Conservation (phyloP, 192 early-diverging fungal species). For the Rhizophagus prolifer region DNA sequence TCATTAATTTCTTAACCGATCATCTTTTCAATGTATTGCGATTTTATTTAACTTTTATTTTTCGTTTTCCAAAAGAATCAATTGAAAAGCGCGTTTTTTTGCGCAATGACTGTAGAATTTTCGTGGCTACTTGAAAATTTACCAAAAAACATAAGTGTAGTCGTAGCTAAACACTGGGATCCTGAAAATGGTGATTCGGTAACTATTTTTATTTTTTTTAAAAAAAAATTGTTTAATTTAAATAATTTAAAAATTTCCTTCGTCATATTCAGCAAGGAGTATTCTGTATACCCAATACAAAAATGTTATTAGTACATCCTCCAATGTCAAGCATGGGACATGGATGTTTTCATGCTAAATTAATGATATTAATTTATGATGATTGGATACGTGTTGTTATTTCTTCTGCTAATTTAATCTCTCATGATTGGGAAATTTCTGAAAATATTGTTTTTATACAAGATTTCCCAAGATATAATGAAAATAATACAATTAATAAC, state of each 20-base stretch:
- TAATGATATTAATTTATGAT: constrained; percentile 58
- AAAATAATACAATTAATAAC: neutral
- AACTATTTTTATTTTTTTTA: neutral
- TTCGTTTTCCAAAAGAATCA: constrained; percentile 13
- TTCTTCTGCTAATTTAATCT: constrained; percentile 34
- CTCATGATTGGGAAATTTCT: constrained; percentile 52
- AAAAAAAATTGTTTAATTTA: neutral
- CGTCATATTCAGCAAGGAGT: constrained; percentile 27
- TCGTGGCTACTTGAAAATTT: constrained; percentile 49
- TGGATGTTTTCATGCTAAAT: constrained; percentile 60
- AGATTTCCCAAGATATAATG: constrained; percentile 43
- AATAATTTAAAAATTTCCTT: neutral
- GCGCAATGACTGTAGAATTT: constrained; percentile 51
- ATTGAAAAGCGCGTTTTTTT: constrained; percentile 49
- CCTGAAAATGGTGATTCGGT: constrained; percentile 29
- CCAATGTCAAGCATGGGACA: constrained; percentile 35
- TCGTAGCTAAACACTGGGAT: constrained; percentile 43
- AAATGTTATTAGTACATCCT: constrained; percentile 47
- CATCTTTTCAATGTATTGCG: neutral
- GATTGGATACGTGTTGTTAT: constrained; percentile 52
- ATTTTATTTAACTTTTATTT: neutral
- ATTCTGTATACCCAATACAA: constrained; percentile 25
- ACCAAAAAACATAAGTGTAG: constrained; percentile 37
- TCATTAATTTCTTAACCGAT: neutral
- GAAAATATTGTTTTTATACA: constrained; percentile 64